Percentiles rank a stretch among this genome's conserved stretches.
Conservation (phyloP, 2,329 filamentous ascomycete genomes). For the Diaporthe citri region DNA sequence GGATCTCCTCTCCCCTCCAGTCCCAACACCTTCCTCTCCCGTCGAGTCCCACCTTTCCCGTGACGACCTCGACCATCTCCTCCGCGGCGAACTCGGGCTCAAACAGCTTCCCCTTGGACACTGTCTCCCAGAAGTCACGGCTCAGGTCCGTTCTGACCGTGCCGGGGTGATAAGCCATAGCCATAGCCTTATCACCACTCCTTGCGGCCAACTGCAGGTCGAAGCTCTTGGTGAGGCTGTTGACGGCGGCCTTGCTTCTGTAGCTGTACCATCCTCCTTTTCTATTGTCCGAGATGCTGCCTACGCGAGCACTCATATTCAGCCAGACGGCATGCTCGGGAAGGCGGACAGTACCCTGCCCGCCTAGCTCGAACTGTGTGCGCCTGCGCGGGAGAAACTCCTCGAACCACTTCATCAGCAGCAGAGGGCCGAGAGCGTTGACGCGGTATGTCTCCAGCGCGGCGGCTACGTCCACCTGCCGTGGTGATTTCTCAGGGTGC, state of each 20-base stretch:
- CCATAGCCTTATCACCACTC: constrained; percentile 73
- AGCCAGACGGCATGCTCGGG: constrained; percentile 72
- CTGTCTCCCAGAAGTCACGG: constrained; percentile 77
- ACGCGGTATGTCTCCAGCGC: constrained; percentile 79
- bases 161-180: constrained; percentile 81
- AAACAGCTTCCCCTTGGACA: constrained; percentile 73
- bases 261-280: constrained; percentile 88
- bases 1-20: constrained; percentile 75
- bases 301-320: constrained; percentile 84
- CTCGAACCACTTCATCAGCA: constrained; percentile 82
- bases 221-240: constrained; percentile 77
- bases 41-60: constrained; percentile 58
- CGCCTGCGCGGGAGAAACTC: constrained; percentile 74
- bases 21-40: constrained; percentile 77
- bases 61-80: constrained; percentile 72
- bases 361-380: constrained; percentile 50
- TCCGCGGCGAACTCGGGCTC: constrained; percentile 75
- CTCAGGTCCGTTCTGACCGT: constrained; percentile 84
- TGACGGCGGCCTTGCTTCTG: constrained; percentile 81
- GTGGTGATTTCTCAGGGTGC: constrained; percentile 77
- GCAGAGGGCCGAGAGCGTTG: constrained; percentile 80
- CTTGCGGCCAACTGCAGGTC: constrained; percentile 74
- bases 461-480: constrained; percentile 70
- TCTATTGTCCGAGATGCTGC: constrained; percentile 78
- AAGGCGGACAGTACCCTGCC: constrained; percentile 48